Conservation (phyloP, 495 filamentous ascomycete species). For the Aspergillus cristatus region DNA sequence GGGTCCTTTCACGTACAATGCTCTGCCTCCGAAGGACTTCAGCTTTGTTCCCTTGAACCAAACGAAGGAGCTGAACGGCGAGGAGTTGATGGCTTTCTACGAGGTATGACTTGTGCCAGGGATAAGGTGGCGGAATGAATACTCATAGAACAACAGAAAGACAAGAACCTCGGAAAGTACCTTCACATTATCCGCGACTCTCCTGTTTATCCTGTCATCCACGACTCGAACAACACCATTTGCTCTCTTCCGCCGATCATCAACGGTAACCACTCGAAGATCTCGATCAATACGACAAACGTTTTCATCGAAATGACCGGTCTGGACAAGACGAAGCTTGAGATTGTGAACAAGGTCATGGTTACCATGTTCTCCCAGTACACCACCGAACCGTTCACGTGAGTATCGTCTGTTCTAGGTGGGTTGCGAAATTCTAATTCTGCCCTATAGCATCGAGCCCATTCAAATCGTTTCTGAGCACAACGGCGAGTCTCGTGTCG, state of each 20-base stretch:
- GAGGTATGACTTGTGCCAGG: conserved; percentile 40
- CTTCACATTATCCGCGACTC: conserved; percentile 91
- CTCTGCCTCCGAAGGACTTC: conserved; percentile 84
- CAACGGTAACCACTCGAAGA: conserved; percentile 95
- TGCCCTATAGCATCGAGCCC: conserved; percentile 59
- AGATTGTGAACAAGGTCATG: conserved; percentile 90
- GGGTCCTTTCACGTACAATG: conserved; percentile 95
- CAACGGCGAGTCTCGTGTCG: conserved; percentile 71
- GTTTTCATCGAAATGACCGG: conserved; percentile 96
- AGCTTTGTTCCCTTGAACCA: conserved; percentile 88
- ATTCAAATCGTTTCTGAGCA: conserved; percentile 84
- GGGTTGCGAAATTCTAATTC: neutral
- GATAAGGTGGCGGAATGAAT: neutral
- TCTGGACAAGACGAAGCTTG: conserved; percentile 93
- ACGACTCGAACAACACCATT: conserved; percentile 76
- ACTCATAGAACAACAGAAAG: conserved; percentile 43
- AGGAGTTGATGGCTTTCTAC: conserved; percentile 90
- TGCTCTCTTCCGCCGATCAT: conserved; percentile 97
- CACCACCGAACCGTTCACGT: conserved; percentile 76
- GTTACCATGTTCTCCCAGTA: conserved; percentile 97
- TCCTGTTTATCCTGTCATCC: conserved; percentile 93
- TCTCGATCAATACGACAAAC: conserved; percentile 78
- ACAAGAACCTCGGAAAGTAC: conserved; percentile 71
- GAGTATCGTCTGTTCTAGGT: conserved; percentile 9
- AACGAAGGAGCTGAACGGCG: conserved; percentile 73